Conservation (phyloP, 768 basidiomycete species). For the Leccinum subtestaceum region DNA sequence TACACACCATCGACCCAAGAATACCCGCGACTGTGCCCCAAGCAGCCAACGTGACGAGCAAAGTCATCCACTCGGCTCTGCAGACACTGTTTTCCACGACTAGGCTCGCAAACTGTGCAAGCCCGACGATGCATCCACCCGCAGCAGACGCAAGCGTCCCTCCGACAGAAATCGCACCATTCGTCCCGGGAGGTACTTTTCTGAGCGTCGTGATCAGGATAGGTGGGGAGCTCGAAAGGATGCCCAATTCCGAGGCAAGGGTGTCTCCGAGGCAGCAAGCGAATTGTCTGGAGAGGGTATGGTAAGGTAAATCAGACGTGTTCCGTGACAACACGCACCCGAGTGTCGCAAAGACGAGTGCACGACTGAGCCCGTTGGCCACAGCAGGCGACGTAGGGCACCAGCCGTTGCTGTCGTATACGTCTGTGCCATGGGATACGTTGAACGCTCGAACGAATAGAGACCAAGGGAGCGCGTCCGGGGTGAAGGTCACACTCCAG, state of each 20-base stretch:
- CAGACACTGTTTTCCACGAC: constrained; percentile 74
- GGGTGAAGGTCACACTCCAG: constrained; percentile 63
- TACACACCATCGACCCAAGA: constrained; percentile 73
- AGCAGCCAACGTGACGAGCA: constrained; percentile 42
- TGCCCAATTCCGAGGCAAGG: constrained; percentile 90
- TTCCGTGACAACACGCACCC: constrained; percentile 47
- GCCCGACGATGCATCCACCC: constrained; percentile 76
- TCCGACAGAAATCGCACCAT: constrained; percentile 76
- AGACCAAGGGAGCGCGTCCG: constrained; percentile 41
- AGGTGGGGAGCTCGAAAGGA: constrained; percentile 68
- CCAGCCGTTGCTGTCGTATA: constrained; percentile 49
- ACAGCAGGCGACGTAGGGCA: constrained; percentile 54
- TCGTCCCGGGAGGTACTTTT: constrained; percentile 83
- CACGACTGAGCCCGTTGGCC: constrained; percentile 53
- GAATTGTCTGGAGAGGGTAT: constrained; percentile 58
- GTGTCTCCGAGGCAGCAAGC: constrained; percentile 90
- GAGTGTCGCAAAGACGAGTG: constrained; percentile 58
- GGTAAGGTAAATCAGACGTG: background rate
- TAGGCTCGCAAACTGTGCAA: constrained; percentile 49
- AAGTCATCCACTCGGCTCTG: constrained; percentile 78
- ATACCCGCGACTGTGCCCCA: constrained; percentile 71
- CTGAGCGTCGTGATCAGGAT: constrained; percentile 76
- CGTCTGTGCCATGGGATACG: constrained; percentile 11
- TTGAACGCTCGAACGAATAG: constrained; percentile 12
- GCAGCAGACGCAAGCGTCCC: constrained; percentile 71